Percentiles rank a stretch among this genome's conserved stretches.
Conservation (phyloP, 768 basidiomycete species). For the Mycena epipterygia region DNA sequence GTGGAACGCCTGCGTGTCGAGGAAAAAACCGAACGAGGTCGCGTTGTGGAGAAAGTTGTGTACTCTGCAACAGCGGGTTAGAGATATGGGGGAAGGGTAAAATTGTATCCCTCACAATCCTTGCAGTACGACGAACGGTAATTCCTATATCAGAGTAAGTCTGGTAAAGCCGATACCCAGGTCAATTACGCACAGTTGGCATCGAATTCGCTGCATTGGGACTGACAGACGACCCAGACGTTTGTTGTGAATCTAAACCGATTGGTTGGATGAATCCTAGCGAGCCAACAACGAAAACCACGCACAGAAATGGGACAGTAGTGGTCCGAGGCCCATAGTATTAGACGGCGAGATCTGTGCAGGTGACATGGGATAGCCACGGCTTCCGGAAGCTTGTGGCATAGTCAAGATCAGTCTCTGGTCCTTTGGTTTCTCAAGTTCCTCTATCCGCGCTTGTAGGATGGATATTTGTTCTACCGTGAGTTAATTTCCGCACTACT, state of each 20-base stretch:
- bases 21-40: conserved; percentile 60
- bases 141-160: neutral
- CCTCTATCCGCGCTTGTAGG: conserved; percentile 28
- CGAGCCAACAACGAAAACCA: too few relatives aligned
- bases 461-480: conserved; percentile 31
- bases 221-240: neutral
- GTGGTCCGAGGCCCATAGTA: conserved; percentile 26
- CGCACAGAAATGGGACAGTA: conserved; percentile 25
- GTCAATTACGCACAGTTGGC: conserved; percentile 15
- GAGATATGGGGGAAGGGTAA: neutral
- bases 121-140: conserved; percentile 32
- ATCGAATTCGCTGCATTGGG: neutral
- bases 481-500: neutral
- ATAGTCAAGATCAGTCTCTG: neutral
- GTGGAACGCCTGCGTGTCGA: conserved; percentile 56
- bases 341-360: conserved; percentile 7
- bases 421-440: conserved; percentile 18
- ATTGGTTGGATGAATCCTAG: neutral
- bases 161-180: neutral
- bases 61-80: conserved; percentile 1
- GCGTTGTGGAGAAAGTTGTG: conserved; percentile 53
- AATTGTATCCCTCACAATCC: conserved; percentile 10
- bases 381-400: conserved; percentile 5
- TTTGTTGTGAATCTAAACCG: conserved; percentile 29
- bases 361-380: neutral